Conservation (phyloP, 2,329 filamentous ascomycete genomes). For the Elsinoe australis region DNA sequence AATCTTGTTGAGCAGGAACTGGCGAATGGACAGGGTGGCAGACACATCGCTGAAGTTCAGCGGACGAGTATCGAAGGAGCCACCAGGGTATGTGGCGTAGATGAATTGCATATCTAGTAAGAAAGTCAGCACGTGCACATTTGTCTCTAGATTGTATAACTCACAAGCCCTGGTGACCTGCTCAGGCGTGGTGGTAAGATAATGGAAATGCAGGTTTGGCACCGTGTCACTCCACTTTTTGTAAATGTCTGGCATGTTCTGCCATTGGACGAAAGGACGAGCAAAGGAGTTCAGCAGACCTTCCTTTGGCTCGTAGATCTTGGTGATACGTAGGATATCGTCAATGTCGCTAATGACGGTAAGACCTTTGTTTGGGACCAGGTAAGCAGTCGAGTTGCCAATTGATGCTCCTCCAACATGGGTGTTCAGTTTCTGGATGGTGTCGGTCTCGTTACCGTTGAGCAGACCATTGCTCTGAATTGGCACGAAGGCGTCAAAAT, state of each 20-base stretch:
- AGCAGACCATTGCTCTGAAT: slow-evolving; percentile 55
- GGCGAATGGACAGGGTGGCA: slow-evolving; percentile 65
- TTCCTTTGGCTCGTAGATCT: slow-evolving; percentile 68
- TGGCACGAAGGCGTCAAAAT: slow-evolving; percentile 64
- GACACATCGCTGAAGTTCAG: slow-evolving; percentile 70
- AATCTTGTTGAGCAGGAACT: slow-evolving; percentile 60
- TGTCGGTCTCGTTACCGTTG: slow-evolving; percentile 56
- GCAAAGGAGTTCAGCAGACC: slow-evolving; percentile 72
- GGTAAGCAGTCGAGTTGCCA: slow-evolving; percentile 68
- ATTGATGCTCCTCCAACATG: slow-evolving; percentile 55
- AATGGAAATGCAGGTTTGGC: slow-evolving; percentile 68
- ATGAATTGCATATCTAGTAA: slow-evolving; percentile 67
- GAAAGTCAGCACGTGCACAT: background rate
- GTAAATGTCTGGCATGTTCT: slow-evolving; percentile 74
- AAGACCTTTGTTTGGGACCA: slow-evolving; percentile 62
- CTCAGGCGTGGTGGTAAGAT: slow-evolving; percentile 72
- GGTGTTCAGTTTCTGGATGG: slow-evolving; percentile 61
- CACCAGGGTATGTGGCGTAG: slow-evolving; percentile 67
- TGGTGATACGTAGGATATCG: slow-evolving; percentile 71
- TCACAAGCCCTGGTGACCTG: slow-evolving; percentile 56
- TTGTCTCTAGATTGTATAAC: background rate
- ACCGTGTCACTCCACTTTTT: slow-evolving; percentile 64
- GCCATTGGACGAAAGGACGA: slow-evolving; percentile 60
- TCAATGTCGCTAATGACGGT: slow-evolving; percentile 73
- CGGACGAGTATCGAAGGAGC: slow-evolving; percentile 69